Conservation (phyloP, 768 basidiomycete genomes). For the Lactarius quietus region DNA sequence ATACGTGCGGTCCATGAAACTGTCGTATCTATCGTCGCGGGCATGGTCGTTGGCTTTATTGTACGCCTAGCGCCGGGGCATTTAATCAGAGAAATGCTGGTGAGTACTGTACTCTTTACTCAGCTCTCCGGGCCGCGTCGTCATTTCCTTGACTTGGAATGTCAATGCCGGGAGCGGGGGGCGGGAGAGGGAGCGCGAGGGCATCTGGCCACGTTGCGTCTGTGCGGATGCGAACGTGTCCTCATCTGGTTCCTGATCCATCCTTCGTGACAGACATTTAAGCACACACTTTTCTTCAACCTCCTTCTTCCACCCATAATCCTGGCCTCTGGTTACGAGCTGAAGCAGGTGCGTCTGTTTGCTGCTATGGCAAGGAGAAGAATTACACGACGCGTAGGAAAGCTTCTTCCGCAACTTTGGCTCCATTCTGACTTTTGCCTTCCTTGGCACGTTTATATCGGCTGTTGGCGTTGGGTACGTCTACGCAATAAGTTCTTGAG, state of each 20-base stretch:
- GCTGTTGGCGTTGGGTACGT: constrained; percentile 94
- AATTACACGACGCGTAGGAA: constrained; percentile 50
- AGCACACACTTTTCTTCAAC: constrained; percentile 97
- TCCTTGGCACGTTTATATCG: constrained; percentile 93
- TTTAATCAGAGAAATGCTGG: constrained; percentile 96
- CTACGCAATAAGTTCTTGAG: constrained; percentile 10
- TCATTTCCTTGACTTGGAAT: neutral
- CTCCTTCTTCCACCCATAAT: constrained; percentile 98
- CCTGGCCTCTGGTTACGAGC: constrained; percentile 94
- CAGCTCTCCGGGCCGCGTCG: neutral
- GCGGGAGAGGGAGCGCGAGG: neutral
- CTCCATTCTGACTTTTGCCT: constrained; percentile 91
- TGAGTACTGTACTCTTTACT: constrained; percentile 42
- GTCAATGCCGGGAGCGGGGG: neutral
- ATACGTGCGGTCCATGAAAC: constrained; percentile 97
- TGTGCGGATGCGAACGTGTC: neutral
- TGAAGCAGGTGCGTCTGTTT: constrained; percentile 71
- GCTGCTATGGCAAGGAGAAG: neutral
- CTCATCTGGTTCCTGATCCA: constrained; percentile 1
- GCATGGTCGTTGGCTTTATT: constrained; percentile 92
- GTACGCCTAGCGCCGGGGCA: constrained; percentile 88
- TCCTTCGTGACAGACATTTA: constrained; percentile 66
- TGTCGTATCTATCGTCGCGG: constrained; percentile 89
- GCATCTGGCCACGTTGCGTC: constrained; percentile 2
- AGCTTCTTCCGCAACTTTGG: constrained; percentile 99